Evolutionary conservation across 805 yeast species (phyloP), one percentile per base, ranked within the genome.

Genomic region (Saturnispora dispora): DNA sequence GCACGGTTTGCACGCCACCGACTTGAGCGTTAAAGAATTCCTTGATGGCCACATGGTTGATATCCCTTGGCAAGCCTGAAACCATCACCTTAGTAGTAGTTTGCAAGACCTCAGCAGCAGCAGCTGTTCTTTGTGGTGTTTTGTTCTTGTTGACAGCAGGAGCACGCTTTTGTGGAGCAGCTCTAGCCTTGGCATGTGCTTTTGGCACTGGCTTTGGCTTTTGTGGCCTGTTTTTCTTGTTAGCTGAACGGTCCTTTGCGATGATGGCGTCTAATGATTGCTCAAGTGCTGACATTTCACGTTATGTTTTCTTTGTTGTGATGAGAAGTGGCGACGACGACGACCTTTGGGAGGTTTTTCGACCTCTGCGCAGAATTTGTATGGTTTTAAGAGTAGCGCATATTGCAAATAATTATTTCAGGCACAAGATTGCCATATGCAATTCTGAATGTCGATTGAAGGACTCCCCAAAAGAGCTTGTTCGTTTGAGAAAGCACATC

Each of bases 221-320:
- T 20, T 55, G 40, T 15, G 48, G 42, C 15, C 58, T 62, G 46
- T 56, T 60, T 41, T 20, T 47, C 28, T 28, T 47, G 36, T 28
- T 13, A 2, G 43, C 30, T n/a, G 51, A 41, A 17, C 43, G 36
- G 53, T 57, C 63, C 56, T 86, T 71, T 53, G 95, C 79, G 65
- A 91, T 86, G 69, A 91, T 91, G 62, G 89, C 97, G 74, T 91
- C 99, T 65, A 91, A 81, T 47, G 97, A 88, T 74, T 87, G 85
- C 73, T 91, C 96, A 72, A 91, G 79, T 63, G 85, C 77, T 67
- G 95, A 84, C 90, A 84, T 86, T 53, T 48, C 66, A 10, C 17
- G 18, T 15, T n/a, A 6, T 25, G 48, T 23, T 41, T 18, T 47
- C 11, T 30, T 32, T 11, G 28, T 17, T 22, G n/a, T 41, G 22